A percentile compares a stretch with the other conserved stretches of the same genome.
phyloP scores from a whole-genome alignment of 2,329 filamentous ascomycete species.

The Fusarium austroafricanum region DNA sequence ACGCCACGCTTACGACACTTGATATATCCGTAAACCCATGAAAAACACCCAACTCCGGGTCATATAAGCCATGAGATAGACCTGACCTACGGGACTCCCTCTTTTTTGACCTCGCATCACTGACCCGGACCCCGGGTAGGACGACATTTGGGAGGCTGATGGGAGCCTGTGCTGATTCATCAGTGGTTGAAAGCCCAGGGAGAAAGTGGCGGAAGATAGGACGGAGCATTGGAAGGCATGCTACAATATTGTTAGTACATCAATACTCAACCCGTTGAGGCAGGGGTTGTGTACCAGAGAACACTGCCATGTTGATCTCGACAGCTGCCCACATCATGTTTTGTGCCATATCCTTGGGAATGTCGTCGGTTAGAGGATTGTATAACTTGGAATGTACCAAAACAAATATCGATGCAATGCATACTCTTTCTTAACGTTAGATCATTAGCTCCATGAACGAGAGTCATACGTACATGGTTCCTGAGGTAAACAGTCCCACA shows the following conservation, averaged over 20 bases:
- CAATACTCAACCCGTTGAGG: neutral
- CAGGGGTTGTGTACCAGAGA: conserved; percentile 18
- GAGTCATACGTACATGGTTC: conserved; percentile 3
- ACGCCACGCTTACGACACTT: conserved; percentile 12
- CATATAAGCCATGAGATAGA: neutral
- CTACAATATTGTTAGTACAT: neutral
- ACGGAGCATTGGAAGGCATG: conserved; percentile 26
- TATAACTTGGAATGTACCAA: conserved; percentile 27
- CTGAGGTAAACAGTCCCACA: conserved; percentile 20
- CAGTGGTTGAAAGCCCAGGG: neutral
- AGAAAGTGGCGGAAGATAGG: conserved; percentile 18
- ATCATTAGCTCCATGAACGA: fast-evolving
- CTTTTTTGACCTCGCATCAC: neutral
- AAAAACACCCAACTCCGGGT: conserved; percentile 5
- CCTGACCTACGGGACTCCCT: conserved; percentile 10
- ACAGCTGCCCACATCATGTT: conserved; percentile 36
- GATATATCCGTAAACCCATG: conserved; percentile 20
- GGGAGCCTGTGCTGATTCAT: neutral
- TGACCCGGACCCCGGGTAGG: neutral
- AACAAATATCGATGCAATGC: conserved; percentile 31
- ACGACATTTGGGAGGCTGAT: conserved; percentile 6
- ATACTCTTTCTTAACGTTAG: conserved; percentile 5
- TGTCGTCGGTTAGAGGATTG: conserved; percentile 19
- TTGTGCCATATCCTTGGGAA: conserved; percentile 27
- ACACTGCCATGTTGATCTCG: conserved; percentile 40